Base-by-base conservation (phyloP, 2,329 filamentous ascomycete genomes). In the Furcasterigmium furcatum region DNA sequence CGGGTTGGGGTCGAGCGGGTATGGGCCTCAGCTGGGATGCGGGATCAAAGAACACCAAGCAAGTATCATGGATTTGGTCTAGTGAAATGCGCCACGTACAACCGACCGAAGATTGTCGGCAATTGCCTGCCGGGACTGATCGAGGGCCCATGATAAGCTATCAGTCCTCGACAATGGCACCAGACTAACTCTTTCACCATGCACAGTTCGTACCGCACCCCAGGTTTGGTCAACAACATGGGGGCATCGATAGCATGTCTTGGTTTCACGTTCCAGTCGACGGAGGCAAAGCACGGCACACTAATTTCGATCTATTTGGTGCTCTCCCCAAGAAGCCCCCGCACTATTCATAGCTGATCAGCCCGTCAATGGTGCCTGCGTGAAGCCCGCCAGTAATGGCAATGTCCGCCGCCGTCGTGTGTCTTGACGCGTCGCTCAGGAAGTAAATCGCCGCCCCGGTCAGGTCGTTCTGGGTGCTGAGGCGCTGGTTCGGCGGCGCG, bases 381-480 rank as follows among this genome's bases (percentile, higher is more conserved):
- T 69, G 66, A 10, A 73, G 43, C 1, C 70, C 72, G 3, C 72
- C 72, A 2, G 68, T 72, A 20, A 74, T 67, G 0, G 70, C 72
- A 30, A 77, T 75, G 50, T 77, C 72, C 38, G 75, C 75, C 38
- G 66, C 67, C 1, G 72, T 76, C 4, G 73, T 76, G 52, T 75
- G 75, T 22, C 62, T 70, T 14, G 72, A 70, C 7, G 70, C 67
- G 46, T 80, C 76, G 45, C 67, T 73, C n/a, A 80, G 55, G 46
- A 80, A 56, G 51, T 80, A 80, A 4, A 80, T 74, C 51, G 80
- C 80, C 1, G 77, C 77, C 10, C 77, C 76, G 2, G 76, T 75
- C 3, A 81, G 59, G 58, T 81, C 76, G 50, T 75, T 66, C 47
- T 66, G 62, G 1, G 57, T 67, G 38, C 68, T 67, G 14, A 72